Evolutionary conservation across 306 rosid species (phyloP).

Genomic region (Cyclanthera cordifolia): DNA sequence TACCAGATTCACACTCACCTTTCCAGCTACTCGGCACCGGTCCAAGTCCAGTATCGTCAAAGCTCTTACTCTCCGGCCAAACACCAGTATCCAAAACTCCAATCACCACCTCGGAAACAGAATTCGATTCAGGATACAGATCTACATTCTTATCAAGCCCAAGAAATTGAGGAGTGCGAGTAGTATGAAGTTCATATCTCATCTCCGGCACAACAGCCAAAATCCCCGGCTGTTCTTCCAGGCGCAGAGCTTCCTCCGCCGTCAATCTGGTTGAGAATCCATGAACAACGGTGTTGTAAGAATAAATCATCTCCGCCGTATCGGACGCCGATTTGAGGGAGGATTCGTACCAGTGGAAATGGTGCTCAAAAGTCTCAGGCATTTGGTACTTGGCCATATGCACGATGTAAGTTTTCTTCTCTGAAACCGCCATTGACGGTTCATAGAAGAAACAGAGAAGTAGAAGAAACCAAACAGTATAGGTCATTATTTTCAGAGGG

Average conservation of each 20-base stretch:
- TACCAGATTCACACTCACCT: constrained; percentile 52
- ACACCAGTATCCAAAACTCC: constrained; percentile 66
- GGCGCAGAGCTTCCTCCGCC: constrained; percentile 28
- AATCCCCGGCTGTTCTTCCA: constrained; percentile 35
- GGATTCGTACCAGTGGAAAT: constrained; percentile 56
- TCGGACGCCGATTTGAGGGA: constrained; percentile 37
- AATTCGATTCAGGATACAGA: constrained; percentile 19
- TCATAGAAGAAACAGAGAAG: constrained; percentile 14
- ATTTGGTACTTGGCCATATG: constrained; percentile 49
- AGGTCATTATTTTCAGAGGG: background rate
- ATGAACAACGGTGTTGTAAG: constrained; percentile 49
- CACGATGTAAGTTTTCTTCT: constrained; percentile 47
- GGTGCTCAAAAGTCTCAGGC: constrained; percentile 49
- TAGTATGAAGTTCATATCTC: constrained; percentile 57
- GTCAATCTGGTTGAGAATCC: constrained; percentile 64
- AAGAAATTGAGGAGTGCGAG: constrained; percentile 65
- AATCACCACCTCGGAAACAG: constrained; percentile 30
- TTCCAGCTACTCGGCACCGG: constrained; percentile 61
- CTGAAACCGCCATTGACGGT: constrained; percentile 21
- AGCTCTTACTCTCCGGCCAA: constrained; percentile 90
- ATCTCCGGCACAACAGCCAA: constrained; percentile 42
- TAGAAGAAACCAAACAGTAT: constrained; percentile 2
- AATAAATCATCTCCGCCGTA: constrained; percentile 56
- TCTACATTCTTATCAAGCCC: constrained; percentile 35
- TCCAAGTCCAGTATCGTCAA: constrained; percentile 45